Conservation (phyloP, 2,329 filamentous ascomycete species). For the Trematosphaeria pertusa region DNA sequence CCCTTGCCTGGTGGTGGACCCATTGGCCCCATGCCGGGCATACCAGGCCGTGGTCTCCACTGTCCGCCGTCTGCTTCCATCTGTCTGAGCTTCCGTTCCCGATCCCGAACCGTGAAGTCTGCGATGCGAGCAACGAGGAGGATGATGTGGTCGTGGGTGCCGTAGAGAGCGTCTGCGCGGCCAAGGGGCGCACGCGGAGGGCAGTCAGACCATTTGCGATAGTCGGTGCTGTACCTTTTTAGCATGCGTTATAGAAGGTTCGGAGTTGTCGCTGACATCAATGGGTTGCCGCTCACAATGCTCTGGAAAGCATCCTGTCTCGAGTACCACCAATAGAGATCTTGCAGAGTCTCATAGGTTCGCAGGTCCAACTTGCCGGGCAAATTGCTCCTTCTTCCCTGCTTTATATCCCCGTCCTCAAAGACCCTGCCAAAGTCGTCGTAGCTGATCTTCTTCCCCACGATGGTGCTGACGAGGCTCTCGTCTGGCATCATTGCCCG, state of each 20-base stretch:
- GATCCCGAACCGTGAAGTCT: slow-evolving; percentile 79
- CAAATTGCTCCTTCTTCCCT: slow-evolving; percentile 46
- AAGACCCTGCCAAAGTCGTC: slow-evolving; percentile 63
- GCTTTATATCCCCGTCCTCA: slow-evolving; percentile 32
- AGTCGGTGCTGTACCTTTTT: slow-evolving; percentile 70
- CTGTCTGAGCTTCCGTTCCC: slow-evolving; percentile 76
- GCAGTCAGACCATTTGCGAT: slow-evolving; percentile 82
- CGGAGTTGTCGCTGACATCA: slow-evolving; percentile 73
- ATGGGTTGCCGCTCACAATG: slow-evolving; percentile 80
- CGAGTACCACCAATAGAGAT: slow-evolving; percentile 94
- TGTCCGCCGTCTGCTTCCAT: slow-evolving; percentile 65
- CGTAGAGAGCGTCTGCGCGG: slow-evolving; percentile 79
- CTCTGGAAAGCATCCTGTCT: slow-evolving; percentile 95
- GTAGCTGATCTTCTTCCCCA: slow-evolving; percentile 65
- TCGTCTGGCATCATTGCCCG: slow-evolving; percentile 54
- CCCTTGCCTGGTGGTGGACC: slow-evolving; percentile 42
- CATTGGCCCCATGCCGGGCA: slow-evolving; percentile 49
- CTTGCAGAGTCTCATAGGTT: slow-evolving; percentile 79
- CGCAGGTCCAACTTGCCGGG: slow-evolving; percentile 67
- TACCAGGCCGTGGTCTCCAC: slow-evolving; percentile 61
- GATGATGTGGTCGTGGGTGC: slow-evolving; percentile 86
- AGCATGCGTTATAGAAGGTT: slow-evolving; percentile 18
- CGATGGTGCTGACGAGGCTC: slow-evolving; percentile 63
- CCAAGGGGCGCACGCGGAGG: slow-evolving; percentile 84
- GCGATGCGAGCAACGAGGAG: slow-evolving; percentile 81